These are phyloP conservation scores for Quillaja saponaria DNA, from an alignment of 306 rosid species.

Conservation along the genomic window DNA sequence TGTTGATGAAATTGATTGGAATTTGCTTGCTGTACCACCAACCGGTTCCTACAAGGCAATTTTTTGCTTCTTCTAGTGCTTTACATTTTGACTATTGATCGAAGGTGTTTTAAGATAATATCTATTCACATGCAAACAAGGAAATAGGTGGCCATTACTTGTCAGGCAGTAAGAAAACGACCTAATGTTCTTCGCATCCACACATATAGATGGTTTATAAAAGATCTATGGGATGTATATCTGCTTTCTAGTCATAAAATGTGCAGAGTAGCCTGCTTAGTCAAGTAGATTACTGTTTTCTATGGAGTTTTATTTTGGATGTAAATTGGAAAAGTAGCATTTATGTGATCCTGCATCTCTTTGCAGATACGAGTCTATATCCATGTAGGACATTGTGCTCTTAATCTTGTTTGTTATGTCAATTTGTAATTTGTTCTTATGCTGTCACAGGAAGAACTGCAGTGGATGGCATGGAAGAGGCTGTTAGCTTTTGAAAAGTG, in stretches of 20 bases:
- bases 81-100: conserved; percentile 11
- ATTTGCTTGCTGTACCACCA: conserved; percentile 94
- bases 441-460: conserved; percentile 82
- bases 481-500: conserved; percentile 88
- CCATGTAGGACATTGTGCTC: conserved; percentile 18
- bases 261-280: neutral
- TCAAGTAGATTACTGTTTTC: neutral
- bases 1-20: conserved; percentile 85
- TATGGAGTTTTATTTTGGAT: conserved; percentile 1
- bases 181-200: too few species aligned
- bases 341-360: conserved; percentile 7
- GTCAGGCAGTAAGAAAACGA: too few species aligned
- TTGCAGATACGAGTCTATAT: neutral
- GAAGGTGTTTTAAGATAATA: conserved; percentile 15
- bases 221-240: conserved; percentile 1
- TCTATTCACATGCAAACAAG: conserved; percentile 27
- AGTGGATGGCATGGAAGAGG: conserved; percentile 87
- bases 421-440: conserved; percentile 7
- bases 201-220: too few species aligned
- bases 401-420: conserved; percentile 14
- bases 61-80: conserved; percentile 30
- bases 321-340: conserved; percentile 18
- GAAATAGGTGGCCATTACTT: too few species aligned
- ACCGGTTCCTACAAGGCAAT: conserved; percentile 81
- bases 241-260: neutral